phyloP scores from a whole-genome alignment of 78 protist genomes.

The Dictyostelium intermedium region DNA sequence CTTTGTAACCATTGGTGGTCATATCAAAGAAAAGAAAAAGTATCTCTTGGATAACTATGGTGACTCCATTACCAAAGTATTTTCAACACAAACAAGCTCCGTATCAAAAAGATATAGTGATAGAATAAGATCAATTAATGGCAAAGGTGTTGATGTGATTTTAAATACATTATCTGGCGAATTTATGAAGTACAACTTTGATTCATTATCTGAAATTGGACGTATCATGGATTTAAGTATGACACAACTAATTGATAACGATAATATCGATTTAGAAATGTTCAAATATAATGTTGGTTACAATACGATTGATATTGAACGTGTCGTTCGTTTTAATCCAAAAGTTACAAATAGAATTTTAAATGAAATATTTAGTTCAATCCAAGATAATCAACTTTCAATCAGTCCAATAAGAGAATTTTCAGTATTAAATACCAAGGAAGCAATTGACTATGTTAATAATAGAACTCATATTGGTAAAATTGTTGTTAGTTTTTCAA shows the following conservation, averaged over 20 bases:
- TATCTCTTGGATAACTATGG: conserved; percentile 8
- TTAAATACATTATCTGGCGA: conserved; percentile 49
- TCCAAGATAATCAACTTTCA: background rate
- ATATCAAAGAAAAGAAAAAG: conserved; percentile 36
- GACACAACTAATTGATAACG: conserved; percentile 31
- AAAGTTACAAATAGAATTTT: too few species aligned
- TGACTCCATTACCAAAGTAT: conserved; percentile 21
- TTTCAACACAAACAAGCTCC: background rate
- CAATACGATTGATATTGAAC: too few species aligned
- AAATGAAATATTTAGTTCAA: background rate
- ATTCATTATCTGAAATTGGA: conserved; percentile 17
- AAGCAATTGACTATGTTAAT: too few species aligned
- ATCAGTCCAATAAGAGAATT: background rate
- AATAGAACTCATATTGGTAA: too few species aligned
- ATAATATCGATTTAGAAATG: conserved; percentile 17
- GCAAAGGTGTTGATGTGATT: conserved; percentile 75
- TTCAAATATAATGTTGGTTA: conserved; percentile 42
- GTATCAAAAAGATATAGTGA: too few species aligned
- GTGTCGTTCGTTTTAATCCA: too few species aligned
- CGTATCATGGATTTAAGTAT: conserved; percentile 39
- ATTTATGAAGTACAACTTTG: conserved; percentile 15
- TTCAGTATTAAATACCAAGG: too few species aligned
- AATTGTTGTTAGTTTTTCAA: too few species aligned
- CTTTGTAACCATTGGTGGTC: conserved; percentile 17
- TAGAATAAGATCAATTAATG: too few species aligned